Evolutionary conservation across 164 flowering plant genomes (phyloP), one percentile per base, ranked within the genome.

Genomic region (Magnolia officinalis): DNA sequence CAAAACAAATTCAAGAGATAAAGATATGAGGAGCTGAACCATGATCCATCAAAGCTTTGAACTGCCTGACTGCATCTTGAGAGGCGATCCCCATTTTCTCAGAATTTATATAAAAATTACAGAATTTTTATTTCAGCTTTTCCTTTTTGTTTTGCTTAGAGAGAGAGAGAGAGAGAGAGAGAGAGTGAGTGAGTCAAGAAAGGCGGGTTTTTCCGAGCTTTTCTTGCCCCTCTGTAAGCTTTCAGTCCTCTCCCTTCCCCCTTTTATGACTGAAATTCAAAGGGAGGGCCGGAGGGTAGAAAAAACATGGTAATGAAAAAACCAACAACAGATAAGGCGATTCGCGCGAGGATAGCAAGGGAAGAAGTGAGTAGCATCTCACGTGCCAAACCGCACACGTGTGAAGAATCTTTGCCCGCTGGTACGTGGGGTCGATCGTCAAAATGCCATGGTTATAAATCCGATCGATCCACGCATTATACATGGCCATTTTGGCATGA

Each of bases 31-130:
- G 6, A 37, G 31, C 29, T 18, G 19, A 31, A 88, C 96, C 86
- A 86, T 80, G 82, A 79, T 90, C 90, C 75, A 89, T 84, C 26
- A 89, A 74, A 51, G 83, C 84, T 59, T 83, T 79, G 23, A 91
- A 81, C 78, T 89, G 87, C 78, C 75, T 72, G 81, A 91, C 75
- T 31, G 89, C 89, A 78, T 89, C 92, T 37, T 82, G 79, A 10
- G 86, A 76, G 70, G 68, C 86, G 74, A 75, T 78, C 70, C 81
- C 90, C 94, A 90, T 90, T 21, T 9, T 26, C 29, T 23, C 11
- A 66, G 16, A 21, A 21, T 24, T 21, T 66, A 11, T 55, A 55
- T 16, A 55, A 55, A 55, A 55, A 55, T 55, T 8, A 55, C 61
- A 9, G 18, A 55, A 55, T 11, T 55, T 55, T 55, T 55, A 55